Conservation (phyloP, 140 eudicot genomes). For the Oenanthe javanica region DNA sequence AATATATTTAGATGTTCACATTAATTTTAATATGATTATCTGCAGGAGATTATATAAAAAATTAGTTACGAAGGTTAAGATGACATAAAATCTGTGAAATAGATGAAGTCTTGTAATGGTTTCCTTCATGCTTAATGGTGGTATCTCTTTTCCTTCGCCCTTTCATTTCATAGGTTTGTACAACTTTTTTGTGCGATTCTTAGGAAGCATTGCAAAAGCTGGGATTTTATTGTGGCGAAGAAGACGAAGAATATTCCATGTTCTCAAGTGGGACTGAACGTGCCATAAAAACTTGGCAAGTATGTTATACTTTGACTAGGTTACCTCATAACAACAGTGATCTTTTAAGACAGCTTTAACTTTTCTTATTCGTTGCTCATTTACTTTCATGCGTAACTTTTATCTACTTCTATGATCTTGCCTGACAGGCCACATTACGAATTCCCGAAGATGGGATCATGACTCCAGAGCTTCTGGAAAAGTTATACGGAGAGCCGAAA, state of each 20-base stretch:
- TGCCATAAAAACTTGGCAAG: slow-evolving; percentile 99
- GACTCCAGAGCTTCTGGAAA: slow-evolving; percentile 75
- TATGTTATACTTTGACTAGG: slow-evolving; percentile 20
- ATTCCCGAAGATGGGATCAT: slow-evolving; percentile 78
- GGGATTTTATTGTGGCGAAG: slow-evolving; percentile 92
- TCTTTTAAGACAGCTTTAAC: slow-evolving; percentile 3
- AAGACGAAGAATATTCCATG: slow-evolving; percentile 65
- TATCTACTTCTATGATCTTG: neutral
- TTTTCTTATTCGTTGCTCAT: neutral
- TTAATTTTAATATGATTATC: neutral
- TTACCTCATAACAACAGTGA: neutral
- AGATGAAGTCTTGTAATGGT: neutral
- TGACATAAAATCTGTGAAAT: neutral
- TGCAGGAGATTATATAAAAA: neutral
- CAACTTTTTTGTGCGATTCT: slow-evolving; percentile 5
- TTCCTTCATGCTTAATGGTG: neutral
- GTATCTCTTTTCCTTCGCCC: neutral
- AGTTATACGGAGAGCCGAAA: slow-evolving; percentile 33
- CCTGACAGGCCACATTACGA: slow-evolving; percentile 59
- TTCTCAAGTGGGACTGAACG: slow-evolving; percentile 85
- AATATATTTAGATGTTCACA: neutral
- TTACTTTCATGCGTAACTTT: slow-evolving; percentile 6
- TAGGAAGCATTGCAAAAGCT: slow-evolving; percentile 72
- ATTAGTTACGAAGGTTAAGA: neutral
- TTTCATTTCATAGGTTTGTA: neutral